Evolutionary conservation across 768 basidiomycete genomes (phyloP), one percentile per base, ranked within the genome.

Genomic region (Boletus rufocinnamomeus): DNA sequence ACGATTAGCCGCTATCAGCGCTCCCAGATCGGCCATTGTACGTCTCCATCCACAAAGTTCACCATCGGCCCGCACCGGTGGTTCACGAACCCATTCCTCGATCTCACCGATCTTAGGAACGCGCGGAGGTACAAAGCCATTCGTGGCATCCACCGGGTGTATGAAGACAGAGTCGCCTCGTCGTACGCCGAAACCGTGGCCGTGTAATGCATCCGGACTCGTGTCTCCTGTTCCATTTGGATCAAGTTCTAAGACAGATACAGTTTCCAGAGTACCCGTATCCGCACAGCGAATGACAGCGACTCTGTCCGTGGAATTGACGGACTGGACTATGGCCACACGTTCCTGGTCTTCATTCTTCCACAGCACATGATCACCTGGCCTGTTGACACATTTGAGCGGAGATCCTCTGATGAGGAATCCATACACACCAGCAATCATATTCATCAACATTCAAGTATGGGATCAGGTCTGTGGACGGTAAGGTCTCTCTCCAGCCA

Each of bases 361-460:
- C 86, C 90, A 94, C 19, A 93, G 64, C 16, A 95, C 88, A 72
- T 92, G 86, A 67, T 98, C 93, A 19, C 95, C 95, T 6, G 95
- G 95, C 93, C 92, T 93, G 53, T 21, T 52, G 37, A 61, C 14
- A 52, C 52, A 51, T 57, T 30, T 66, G 57, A 64, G 56, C 27
- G 40, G 44, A 50, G 11, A 28, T 32, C 11, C 11, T 21, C 45
- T 30, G 21, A 46, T 9, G 48, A 57, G 10, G 4, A 45, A 51
- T 13, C 11, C 14, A 25, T 30, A 72, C 87, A 66, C 63, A 91
- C 90, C 91, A 95, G 71, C 88, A 92, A 69, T 93, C 95, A 70
- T 91, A 92, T 74, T 97, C 95, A 71, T 96, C 95, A 11, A 93
- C 84, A 59, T 92, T 92, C 52, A 89, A 70, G 69, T 95, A 89